phyloP scores from a whole-genome alignment of 257 asterid species.

The Solanum chmielewskii region DNA sequence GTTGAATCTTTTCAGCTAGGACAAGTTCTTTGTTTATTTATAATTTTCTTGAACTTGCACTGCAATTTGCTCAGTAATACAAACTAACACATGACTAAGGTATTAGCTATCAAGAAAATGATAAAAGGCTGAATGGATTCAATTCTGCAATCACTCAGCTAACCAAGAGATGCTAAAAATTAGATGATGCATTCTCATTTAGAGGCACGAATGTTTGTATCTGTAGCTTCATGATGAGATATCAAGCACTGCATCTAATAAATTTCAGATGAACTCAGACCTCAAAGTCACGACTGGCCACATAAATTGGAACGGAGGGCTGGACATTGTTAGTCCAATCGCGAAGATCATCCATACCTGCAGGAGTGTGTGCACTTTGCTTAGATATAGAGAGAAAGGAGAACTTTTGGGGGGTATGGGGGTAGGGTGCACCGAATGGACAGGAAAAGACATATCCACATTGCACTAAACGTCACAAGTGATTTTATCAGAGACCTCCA shows the following conservation, averaged over 20 bases:
- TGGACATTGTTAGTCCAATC: slow-evolving; percentile 99
- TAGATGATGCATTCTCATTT: not conserved
- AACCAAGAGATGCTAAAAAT: not conserved
- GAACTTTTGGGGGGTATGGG: not conserved
- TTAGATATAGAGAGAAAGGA: not conserved
- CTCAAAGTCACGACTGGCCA: slow-evolving; percentile 94
- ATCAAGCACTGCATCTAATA: not conserved
- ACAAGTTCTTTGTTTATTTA: not conserved
- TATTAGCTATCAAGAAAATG: not conserved
- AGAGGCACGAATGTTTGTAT: not conserved
- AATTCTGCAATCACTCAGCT: not conserved
- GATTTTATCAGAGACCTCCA: slow-evolving; percentile 69
- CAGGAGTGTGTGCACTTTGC: not conserved
- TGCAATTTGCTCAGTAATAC: not conserved
- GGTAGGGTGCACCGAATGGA: not conserved
- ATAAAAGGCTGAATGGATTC: not conserved
- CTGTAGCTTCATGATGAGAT: not conserved
- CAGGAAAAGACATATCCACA: not conserved
- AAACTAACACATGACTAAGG: not conserved
- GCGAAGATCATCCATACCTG: slow-evolving; percentile 98
- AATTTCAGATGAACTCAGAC: slow-evolving; percentile 18
- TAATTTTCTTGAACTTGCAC: not conserved
- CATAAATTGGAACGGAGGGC: slow-evolving; percentile 70
- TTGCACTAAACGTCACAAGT: not conserved
- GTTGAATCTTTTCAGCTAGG: not conserved